Evolutionary conservation across 768 basidiomycete species (phyloP), one percentile per base, ranked within the genome.

Genomic region (Mycena indigotica): DNA sequence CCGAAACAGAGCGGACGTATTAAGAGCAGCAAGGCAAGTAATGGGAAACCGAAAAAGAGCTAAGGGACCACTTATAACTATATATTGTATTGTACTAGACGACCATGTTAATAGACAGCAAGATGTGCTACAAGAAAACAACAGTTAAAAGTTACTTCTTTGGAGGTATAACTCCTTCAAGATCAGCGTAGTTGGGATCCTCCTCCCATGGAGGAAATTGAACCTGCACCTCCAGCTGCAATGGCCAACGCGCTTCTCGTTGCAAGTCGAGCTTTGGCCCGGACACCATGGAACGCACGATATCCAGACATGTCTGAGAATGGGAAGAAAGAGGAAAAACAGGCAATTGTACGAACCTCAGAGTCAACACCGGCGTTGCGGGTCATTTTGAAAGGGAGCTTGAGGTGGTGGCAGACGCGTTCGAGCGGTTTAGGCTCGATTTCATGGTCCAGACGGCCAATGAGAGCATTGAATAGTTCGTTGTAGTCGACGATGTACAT

Each of bases 321-420:
- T 50, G 19, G 8, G 46, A 30, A 50, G 16, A 54, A 32, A 24
- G 4, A 13, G 26, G 6, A 19, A 10, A 19, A n/a, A 16, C 10
- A 53, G 10, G 44, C 25, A 44, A 12, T 8, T 44, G 26, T n/a
- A 73, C 85, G 39, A 64, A 93, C 92, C 68, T 88, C 80, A 1
- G 92, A 91, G 69, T 94, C 91, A 66, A 93, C 94, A 0, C 91
- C 92, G 1, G 90, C 91, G 66, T 95, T 95, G 77, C 93, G 93
- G 56, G 89, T 62, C 63, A 78, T 75, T 29, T 77, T 62, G 1
- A 83, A 81, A 0, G 72, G 61, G 50, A 93, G 77, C 50, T 84
- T 80, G 21, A 95, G 77, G 51, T 86, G 82, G 45, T 75, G 73
- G 70, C 87, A 89, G 28, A 85, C 78, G 35, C 84, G 81, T 58